Base-by-base conservation (phyloP, 208 protist species). In the Trypanosoma melophagium region DNA sequence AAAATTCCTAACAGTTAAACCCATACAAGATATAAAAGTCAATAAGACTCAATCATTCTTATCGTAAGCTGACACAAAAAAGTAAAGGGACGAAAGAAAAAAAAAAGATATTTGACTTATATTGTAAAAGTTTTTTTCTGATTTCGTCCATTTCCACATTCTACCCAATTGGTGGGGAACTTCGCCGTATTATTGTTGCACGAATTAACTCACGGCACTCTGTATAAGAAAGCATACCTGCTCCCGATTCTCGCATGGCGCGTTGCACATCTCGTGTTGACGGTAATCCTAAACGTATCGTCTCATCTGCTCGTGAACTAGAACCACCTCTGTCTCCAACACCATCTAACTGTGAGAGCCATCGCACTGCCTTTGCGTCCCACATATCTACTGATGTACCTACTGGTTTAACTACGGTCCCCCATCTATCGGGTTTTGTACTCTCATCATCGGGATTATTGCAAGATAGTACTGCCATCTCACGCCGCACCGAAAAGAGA, bases 131-230 rank as follows among this genome's bases (percentile, higher is more conserved):
- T 35, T 35, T 5, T 35, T 35, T 35, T 35, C n/a, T n/a, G n/a
- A n/a, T 35, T 35, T 35, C 28, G n/a, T n/a, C n/a, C n/a, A n/a
- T 35, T 35, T 35, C 28, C 28, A 7, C 28, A 35, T 35, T 55
- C 12, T 72, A 94, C 17, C 83, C 88, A 0, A 76, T 86, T 1
- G 88, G 79, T 14, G 88, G 88, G 4, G 78, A 71, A 64, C 80
- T 90, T 53, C 80, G 83, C 31, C 66, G 71, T 25, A 90, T 66
- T 22, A 94, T 60, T 14, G 77, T 82, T 14, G 76, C 76, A 35
- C 88, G 80, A 49, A 94, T 77, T 21, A 87, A 62, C 61, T 94
- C 88, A 25, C 81, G 77, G 38, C 83, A 81, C 66, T 94, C 85
- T 57, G 65, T 62, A 78, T 94, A 94, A 38, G 84, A 80, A 17